Conservation (phyloP, 805 yeast genomes). For the Kazachstania bromeliacearum region DNA sequence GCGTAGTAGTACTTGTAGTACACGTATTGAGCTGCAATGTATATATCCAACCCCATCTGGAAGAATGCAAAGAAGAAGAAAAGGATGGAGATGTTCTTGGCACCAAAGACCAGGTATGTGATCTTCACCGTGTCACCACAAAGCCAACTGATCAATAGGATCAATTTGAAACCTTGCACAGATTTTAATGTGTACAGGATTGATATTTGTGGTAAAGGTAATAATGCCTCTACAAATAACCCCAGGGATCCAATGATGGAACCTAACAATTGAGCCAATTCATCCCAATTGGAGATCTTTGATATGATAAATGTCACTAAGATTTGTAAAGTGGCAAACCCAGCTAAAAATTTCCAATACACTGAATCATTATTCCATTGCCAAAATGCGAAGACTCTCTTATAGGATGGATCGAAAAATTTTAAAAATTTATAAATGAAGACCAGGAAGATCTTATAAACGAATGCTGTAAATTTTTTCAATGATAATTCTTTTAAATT, state of each 20-base stretch:
- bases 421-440: conserved; percentile 36
- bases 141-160: conserved; percentile 73
- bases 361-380: conserved; percentile 60
- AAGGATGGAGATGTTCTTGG: conserved; percentile 53
- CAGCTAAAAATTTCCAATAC: conserved; percentile 55
- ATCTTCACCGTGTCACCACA: conserved; percentile 81
- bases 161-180: conserved; percentile 68
- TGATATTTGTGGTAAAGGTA: conserved; percentile 74
- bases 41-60: conserved; percentile 66
- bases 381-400: conserved; percentile 67
- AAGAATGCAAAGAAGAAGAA: conserved; percentile 65
- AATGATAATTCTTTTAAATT: conserved; percentile 17
- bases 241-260: conserved; percentile 50
- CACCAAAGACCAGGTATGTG: conserved; percentile 65
- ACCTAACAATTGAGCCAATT: conserved; percentile 46
- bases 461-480: conserved; percentile 15
- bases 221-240: conserved; percentile 58
- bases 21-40: conserved; percentile 64
- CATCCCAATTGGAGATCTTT: conserved; percentile 32
- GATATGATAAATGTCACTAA: conserved; percentile 25
- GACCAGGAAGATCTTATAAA: conserved; percentile 20
- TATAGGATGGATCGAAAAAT: conserved; percentile 61
- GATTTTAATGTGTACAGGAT: conserved; percentile 55
- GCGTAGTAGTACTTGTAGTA: conserved; percentile 42
- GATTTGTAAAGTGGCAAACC: conserved; percentile 36